Evolutionary conservation across 2,329 filamentous ascomycete genomes (phyloP).

Genomic region (Cercospora sp.): DNA sequence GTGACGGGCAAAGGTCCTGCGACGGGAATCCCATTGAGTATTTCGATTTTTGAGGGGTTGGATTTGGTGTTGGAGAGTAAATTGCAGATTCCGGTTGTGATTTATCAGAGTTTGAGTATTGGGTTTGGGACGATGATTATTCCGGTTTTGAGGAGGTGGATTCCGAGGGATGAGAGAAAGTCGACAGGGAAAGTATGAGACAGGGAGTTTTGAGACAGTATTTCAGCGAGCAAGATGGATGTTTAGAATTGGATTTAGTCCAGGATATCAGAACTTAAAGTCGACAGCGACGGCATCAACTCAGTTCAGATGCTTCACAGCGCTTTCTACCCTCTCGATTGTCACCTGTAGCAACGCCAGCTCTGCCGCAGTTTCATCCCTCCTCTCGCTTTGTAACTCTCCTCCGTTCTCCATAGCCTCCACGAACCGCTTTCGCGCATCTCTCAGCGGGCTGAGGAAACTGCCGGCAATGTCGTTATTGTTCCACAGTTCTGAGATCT

Average conservation of each 20-base stretch:
- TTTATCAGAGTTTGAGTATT: constrained; percentile 54
- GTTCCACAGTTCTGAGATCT: constrained; percentile 47
- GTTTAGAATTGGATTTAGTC: background rate
- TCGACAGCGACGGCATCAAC: background rate
- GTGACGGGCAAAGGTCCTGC: constrained; percentile 72
- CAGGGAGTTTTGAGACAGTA: background rate
- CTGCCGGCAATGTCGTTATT: constrained; percentile 43
- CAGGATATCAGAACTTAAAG: background rate
- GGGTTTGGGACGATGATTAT: constrained; percentile 46
- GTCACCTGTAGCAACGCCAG: constrained; percentile 37
- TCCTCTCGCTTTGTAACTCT: constrained; percentile 41
- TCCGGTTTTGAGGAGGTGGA: constrained; percentile 46
- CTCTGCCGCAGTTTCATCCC: constrained; percentile 40
- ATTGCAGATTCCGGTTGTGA: constrained; percentile 63
- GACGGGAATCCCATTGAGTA: constrained; percentile 66
- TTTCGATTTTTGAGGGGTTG: constrained; percentile 65
- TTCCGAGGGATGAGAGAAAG: constrained; percentile 53
- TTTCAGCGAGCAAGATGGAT: constrained; percentile 26
- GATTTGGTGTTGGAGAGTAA: constrained; percentile 57
- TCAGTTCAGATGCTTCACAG: constrained; percentile 34
- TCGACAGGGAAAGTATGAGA: background rate
- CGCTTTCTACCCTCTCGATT: constrained; percentile 36
- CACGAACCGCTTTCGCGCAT: constrained; percentile 41
- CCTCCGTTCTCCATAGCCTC: constrained; percentile 41
- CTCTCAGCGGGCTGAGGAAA: constrained; percentile 48